These are phyloP conservation scores for Cutaneotrichosporon dermatis DNA, from an alignment of 1,284 basidiomycete species.

Conservation along the genomic window DNA sequence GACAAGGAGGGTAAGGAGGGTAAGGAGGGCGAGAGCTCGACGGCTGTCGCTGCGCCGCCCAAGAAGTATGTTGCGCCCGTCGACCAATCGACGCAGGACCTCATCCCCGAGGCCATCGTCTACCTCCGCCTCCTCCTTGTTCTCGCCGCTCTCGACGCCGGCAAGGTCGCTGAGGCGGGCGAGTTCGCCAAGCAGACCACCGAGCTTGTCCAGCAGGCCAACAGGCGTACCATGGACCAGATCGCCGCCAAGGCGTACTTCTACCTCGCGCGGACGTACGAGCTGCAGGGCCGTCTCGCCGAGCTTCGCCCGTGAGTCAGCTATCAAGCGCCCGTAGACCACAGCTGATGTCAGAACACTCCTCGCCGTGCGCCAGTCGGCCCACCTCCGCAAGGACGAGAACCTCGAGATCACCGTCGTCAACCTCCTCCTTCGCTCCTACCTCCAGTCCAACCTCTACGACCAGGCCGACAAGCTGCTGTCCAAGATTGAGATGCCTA, in stretches of 20 bases:
- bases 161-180: slow-evolving; percentile 47
- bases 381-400: slow-evolving; percentile 44
- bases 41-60: slow-evolving; percentile 14
- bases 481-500: slow-evolving; percentile 85
- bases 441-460: slow-evolving; percentile 85
- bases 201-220: slow-evolving; percentile 70
- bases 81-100: slow-evolving; percentile 47
- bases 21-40: not conserved
- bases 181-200: slow-evolving; percentile 70
- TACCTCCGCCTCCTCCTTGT: slow-evolving; percentile 85
- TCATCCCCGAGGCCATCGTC: slow-evolving; percentile 77
- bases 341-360: slow-evolving; percentile 61
- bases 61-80: slow-evolving; percentile 33
- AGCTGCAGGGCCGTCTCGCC: slow-evolving; percentile 61
- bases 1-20: not conserved
- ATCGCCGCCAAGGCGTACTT: slow-evolving; percentile 79
- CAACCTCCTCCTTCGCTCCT: slow-evolving; percentile 88
- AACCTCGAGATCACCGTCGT: slow-evolving; percentile 71
- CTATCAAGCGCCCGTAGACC: no score
- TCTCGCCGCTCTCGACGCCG: slow-evolving; percentile 65
- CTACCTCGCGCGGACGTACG: slow-evolving; percentile 75
- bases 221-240: slow-evolving; percentile 88
- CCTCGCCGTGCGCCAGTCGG: slow-evolving; percentile 61
- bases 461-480: slow-evolving; percentile 97
- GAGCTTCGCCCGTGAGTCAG: slow-evolving; percentile 72